Base-by-base conservation (phyloP, 108 stramenopile species). In the Cyclotella sp. region DNA sequence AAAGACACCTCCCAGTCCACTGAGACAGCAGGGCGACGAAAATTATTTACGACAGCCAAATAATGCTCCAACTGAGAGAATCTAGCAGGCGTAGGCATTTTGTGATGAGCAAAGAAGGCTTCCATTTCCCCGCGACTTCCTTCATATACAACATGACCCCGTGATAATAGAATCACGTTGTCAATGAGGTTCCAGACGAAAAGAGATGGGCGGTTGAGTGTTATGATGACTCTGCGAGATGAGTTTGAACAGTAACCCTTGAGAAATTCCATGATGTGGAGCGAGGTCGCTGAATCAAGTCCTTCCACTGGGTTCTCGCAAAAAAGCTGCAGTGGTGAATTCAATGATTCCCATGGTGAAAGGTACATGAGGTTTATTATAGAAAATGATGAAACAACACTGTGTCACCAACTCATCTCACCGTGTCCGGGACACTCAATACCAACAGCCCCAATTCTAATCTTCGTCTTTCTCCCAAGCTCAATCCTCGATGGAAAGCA, bases 401-500 rank as follows among this genome's bases (percentile, higher is more conserved):
- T 39, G 4, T 34, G 6, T 2, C 34, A 34, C 34, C 34, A 34
- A 34, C 34, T 6, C 34, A 5, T 6, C 63, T 64, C 63, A 64
- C 63, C 45, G 47, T 71, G 26, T 78, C 58, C 0, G 89, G 89
- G 41, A 55, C 26, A 28, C 68, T 73, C 63, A 89, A 60, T 46
- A 86, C 89, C 43, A 84, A 91, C 47, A 97, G 70, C 14, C 88
- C 94, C 64, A 97, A 70, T 34, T 87, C 86, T 18, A 97, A 75
- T 10, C 96, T 77, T 19, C 90, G 65, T 68, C 89, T 87, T 77
- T 97, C 91, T 26, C 96, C 92, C 58, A 87, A 83, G 62, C 71
- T 84, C 59, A 95, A 78, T 22, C 94, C 94, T 41, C 88, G 82
- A 53, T 77, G 49, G 78, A 91, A 85, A 12, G 89, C 52, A 75